Evolutionary conservation across 192 early-diverging fungal species (phyloP), one percentile per base, ranked within the genome.

Genomic region (Chytriomyces hyalinus): DNA sequence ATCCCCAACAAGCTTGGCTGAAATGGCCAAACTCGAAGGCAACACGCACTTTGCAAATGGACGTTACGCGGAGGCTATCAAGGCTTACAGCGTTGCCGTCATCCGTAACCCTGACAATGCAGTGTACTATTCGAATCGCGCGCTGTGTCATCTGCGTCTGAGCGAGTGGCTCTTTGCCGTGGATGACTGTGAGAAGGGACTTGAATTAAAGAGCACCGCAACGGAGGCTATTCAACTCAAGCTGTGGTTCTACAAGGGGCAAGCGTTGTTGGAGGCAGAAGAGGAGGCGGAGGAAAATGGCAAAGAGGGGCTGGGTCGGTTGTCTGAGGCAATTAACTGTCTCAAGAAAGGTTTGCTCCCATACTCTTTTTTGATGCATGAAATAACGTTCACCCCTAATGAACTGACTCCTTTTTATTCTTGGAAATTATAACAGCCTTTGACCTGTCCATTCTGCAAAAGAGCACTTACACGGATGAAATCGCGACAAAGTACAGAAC

Each of bases 81-180:
- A 53, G 17, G 67, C 61, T n/a, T 85, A 85, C 70, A 77, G 77
- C 10, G 43, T 64, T n/a, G 84, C 81, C 28, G 80, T 85, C 79
- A 91, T 91, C 74, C 80, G 92, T 68, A 84, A 90, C 72, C 86
- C 91, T 3, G 80, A 48, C 8, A 86, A 90, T 57, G 80, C 90
- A 17, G 80, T 87, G 4, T 96, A 93, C 77, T 96, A 91, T 79
- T 93, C 92, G n/a, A 96, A 96, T 73, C 82, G 94, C 10, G 94
- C 94, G 11, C 85, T 94, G 10, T 92, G 91, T 68, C 90, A 89
- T 65, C 85, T 93, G 28, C 89, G 88, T 71, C 78, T 93, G 20
- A 86, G 87, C 17, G 80, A 89, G 49, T 90, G 80, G 66, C 70
- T 85, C 28, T 80, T 86, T 20, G 89, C 86, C 13, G 82, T 91